Conservation (phyloP, 805 yeast species). For the Saccharomyces mikatae region DNA sequence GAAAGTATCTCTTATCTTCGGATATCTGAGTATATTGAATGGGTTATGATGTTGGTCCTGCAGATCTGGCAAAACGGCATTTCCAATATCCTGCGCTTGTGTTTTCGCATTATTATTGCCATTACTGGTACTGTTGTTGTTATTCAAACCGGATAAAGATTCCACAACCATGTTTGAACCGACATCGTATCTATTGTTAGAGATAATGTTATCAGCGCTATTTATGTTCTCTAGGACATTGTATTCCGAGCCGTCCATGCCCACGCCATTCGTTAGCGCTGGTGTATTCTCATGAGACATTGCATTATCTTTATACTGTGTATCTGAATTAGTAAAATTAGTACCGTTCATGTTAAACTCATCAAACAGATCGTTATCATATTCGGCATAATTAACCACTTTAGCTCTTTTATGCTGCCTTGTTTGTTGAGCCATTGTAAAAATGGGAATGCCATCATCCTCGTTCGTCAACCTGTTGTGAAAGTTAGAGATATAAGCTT, state of each 20-base stretch:
- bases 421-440: conserved; percentile 65
- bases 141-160: neutral
- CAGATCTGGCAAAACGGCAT: conserved; percentile 23
- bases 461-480: conserved; percentile 64
- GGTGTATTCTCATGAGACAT: neutral
- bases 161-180: neutral
- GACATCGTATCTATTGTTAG: neutral
- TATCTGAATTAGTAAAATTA: conserved; percentile 30
- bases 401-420: conserved; percentile 70
- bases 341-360: conserved; percentile 34
- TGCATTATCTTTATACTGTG: conserved; percentile 13
- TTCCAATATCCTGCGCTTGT: conserved; percentile 10
- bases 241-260: conserved; percentile 1
- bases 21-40: conserved; percentile 25
- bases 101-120: neutral
- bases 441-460: conserved; percentile 50
- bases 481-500: conserved; percentile 72
- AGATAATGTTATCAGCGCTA: conserved; percentile 1
- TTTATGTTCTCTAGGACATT: conserved; percentile 1
- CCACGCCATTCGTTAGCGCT: neutral
- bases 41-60: conserved; percentile 24
- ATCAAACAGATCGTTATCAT: conserved; percentile 54
- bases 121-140: neutral
- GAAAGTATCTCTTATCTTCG: conserved; percentile 29
- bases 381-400: conserved; percentile 76